Conservation (phyloP, 176 grass and related monocot species). For the Typha latifolia region DNA sequence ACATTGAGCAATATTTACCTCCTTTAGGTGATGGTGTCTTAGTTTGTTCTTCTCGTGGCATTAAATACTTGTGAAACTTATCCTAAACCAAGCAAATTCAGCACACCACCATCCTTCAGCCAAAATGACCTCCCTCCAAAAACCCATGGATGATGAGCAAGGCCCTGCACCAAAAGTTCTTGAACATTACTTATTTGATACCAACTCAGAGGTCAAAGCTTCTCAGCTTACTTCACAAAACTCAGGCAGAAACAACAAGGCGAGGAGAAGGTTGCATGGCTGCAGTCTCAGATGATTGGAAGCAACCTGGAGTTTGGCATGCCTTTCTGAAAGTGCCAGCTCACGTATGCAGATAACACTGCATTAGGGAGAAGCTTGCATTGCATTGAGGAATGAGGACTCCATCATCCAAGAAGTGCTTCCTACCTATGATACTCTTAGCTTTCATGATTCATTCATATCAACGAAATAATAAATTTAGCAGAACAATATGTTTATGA, state of each 20-base stretch:
- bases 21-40: too few relatives aligned
- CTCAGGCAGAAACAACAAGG: not conserved
- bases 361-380: constrained; percentile 53
- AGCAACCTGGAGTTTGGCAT: constrained; percentile 42
- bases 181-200: not conserved
- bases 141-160: not conserved
- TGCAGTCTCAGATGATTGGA: constrained; percentile 59
- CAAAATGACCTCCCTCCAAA: constrained; percentile 1
- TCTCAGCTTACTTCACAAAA: not conserved
- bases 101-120: not conserved
- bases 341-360: constrained; percentile 75
- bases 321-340: constrained; percentile 41
- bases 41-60: too few relatives aligned
- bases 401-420: constrained; percentile 59
- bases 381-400: constrained; percentile 39
- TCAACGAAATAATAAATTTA: not conserved
- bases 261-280: constrained; percentile 50
- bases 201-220: not conserved
- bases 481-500: not conserved
- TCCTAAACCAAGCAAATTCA: too few relatives aligned
- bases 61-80: too few relatives aligned
- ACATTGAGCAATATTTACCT: too few relatives aligned
- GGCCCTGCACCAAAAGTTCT: not conserved
- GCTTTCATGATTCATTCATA: not conserved
- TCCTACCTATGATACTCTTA: constrained; percentile 48